Conservation (phyloP, 805 yeast species). For the Candida cerambycidarum region DNA sequence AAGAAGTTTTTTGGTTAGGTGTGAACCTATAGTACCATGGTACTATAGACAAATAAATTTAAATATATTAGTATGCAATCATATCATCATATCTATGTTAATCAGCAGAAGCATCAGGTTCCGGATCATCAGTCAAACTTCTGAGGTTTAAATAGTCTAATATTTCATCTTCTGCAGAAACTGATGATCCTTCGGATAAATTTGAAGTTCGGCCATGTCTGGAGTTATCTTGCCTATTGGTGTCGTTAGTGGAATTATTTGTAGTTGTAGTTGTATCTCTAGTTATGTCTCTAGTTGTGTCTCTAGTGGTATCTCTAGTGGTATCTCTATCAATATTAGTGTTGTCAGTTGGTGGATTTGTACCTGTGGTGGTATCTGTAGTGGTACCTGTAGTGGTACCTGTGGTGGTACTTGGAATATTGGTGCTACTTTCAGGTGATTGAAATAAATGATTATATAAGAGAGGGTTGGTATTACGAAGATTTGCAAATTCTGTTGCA, state of each 20-base stretch:
- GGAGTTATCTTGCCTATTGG: background rate
- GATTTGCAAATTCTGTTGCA: constrained; percentile 2
- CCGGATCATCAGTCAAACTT: constrained; percentile 22
- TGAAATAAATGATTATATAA: constrained; percentile 5
- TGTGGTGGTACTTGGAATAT: background rate
- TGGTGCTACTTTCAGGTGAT: background rate
- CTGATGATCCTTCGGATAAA: constrained; percentile 44
- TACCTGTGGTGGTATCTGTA: background rate
- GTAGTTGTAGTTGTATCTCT: too few species aligned
- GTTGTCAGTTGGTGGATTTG: background rate
- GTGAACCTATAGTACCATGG: too few species aligned
- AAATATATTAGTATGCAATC: constrained; percentile 7
- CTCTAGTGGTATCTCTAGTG: background rate
- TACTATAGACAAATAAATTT: background rate
- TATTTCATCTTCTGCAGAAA: constrained; percentile 22
- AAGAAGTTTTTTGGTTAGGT: constrained; percentile 57
- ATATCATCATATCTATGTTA: constrained; percentile 5
- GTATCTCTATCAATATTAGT: constrained; percentile 13
- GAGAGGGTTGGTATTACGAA: constrained; percentile 1
- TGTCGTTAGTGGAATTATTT: background rate
- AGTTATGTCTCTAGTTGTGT: background rate
- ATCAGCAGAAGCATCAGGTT: constrained; percentile 8
- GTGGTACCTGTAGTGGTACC: background rate
- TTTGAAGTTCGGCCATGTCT: constrained; percentile 42
- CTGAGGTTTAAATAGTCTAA: constrained; percentile 29